Evolutionary conservation across 2,329 filamentous ascomycete genomes (phyloP).

Genomic region (Samsoniella hepiali): DNA sequence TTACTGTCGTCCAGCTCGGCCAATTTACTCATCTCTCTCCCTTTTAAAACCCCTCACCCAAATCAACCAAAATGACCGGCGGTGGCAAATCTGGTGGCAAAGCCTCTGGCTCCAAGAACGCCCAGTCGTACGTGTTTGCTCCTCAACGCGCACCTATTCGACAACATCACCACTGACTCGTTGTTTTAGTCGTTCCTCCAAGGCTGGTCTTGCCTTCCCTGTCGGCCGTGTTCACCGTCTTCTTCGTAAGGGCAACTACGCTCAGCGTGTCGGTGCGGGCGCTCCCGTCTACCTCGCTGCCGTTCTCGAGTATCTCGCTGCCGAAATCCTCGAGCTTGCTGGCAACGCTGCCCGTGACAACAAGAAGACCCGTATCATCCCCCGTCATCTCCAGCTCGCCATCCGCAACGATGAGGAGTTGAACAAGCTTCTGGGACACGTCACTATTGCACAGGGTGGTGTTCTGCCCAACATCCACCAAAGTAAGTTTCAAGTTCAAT

Average conservation of each 20-base stretch:
- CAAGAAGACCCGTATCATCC: slow-evolving; percentile 99
- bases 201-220: slow-evolving; percentile 98
- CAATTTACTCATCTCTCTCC: slow-evolving; percentile 20
- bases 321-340: slow-evolving; percentile 97
- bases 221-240: slow-evolving; percentile 99
- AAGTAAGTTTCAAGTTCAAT: slow-evolving; percentile 59
- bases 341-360: slow-evolving; percentile 98
- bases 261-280: slow-evolving; percentile 98
- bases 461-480: slow-evolving; percentile 96
- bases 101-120: slow-evolving; percentile 98
- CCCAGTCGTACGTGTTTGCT: slow-evolving; percentile 81
- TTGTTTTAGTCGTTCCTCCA: slow-evolving; percentile 80
- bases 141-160: not conserved
- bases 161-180: slow-evolving; percentile 13
- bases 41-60: slow-evolving; percentile 31
- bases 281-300: slow-evolving; percentile 96
- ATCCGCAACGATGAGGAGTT: slow-evolving; percentile 99
- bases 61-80: slow-evolving; percentile 91
- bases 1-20: slow-evolving; percentile 19
- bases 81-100: slow-evolving; percentile 99
- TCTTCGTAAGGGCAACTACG: slow-evolving; percentile 98
- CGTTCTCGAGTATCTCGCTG: slow-evolving; percentile 96
- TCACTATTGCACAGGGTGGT: slow-evolving; percentile 96
- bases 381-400: slow-evolving; percentile 96
- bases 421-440: slow-evolving; percentile 96